Evolutionary conservation across 805 yeast genomes (phyloP), one percentile per base, ranked within the genome.

Genomic region (Wickerhamiella parazyma): DNA sequence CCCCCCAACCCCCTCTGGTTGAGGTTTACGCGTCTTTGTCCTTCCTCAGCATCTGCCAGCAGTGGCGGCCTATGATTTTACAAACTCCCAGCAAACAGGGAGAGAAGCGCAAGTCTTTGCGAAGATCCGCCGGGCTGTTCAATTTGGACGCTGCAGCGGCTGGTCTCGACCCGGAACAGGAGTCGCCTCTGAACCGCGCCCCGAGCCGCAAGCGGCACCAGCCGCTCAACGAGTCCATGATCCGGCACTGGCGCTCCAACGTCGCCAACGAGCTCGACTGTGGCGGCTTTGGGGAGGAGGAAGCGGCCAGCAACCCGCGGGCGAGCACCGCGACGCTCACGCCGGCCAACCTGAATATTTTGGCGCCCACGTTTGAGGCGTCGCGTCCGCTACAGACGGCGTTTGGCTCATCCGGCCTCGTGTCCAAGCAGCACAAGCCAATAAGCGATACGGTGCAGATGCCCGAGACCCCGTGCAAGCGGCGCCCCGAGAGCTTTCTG

Each of bases 361-460:
- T 34, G 21, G 74, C 70, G 33, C 66, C 71, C 12, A 82, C 78
- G 2, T 53, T 49, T 60, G 72, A 75, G 49, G 73, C 75, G 38
- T 91, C 81, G 18, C 81, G 80, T 56, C 95, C 95, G 2, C 67
- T 84, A 33, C 94, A 83, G 57, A 78, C 87, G 0, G 94, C 91
- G 12, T 84, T 84, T 60, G 70, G 75, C 57, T 72, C 87, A 2
- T 65, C 82, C 0, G 95, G 95, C 0, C 63, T 84, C 28, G 60
- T 78, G 47, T 74, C 80, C 31, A 77, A 77, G 58, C 31, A 28
- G 7, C 14, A 28, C 6, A 28, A 28, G n/a, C 31, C 31, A 3
- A 7, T 4, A 16, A 66, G 80, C 61, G 65, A 76, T 36, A 53
- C 55, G 12, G 73, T 26, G 33, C 38, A 38, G 31, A 33, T 76